These are phyloP conservation scores for Diaporthe sp. DNA, from an alignment of 2,329 filamentous ascomycete genomes.

Conservation along the genomic window DNA sequence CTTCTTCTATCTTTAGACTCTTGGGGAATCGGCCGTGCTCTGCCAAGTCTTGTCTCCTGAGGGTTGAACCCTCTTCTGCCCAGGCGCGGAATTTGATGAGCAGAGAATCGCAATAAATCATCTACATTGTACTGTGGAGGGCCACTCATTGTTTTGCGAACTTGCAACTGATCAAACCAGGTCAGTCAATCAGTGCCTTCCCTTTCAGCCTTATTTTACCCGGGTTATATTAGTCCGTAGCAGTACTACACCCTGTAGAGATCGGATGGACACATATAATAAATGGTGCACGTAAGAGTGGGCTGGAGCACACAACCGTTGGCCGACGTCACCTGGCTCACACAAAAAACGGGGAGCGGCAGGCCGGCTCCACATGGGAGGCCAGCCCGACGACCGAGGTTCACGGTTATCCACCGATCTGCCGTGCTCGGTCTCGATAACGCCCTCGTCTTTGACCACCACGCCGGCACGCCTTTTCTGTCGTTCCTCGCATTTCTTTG, in stretches of 20 bases:
- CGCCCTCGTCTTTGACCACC: slow-evolving; percentile 4
- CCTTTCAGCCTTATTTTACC: background rate
- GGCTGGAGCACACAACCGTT: background rate
- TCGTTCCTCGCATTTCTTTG: background rate
- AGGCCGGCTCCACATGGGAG: slow-evolving; percentile 33
- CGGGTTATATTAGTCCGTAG: background rate
- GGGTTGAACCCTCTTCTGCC: slow-evolving; percentile 5
- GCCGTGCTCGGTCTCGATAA: slow-evolving; percentile 29
- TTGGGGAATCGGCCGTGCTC: background rate
- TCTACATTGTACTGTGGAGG: background rate
- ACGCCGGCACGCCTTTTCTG: background rate
- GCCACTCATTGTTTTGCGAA: background rate
- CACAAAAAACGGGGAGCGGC: slow-evolving; percentile 6
- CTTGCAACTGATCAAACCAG: background rate
- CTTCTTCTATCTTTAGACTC: slow-evolving; percentile 12
- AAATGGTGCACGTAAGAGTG: background rate
- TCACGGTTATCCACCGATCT: slow-evolving; percentile 28
- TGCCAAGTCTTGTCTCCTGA: background rate
- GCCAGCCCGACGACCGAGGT: slow-evolving; percentile 31
- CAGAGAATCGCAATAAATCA: background rate
- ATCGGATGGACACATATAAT: slow-evolving; percentile 15
- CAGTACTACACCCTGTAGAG: background rate
- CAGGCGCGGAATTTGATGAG: background rate
- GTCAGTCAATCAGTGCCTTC: background rate
- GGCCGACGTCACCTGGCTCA: slow-evolving; percentile 17